Percentiles rank a stretch among this genome's conserved stretches.
Evolutionary conservation across 179 eudicot species (phyloP).

Genomic region (Heliamphora pulchella): DNA sequence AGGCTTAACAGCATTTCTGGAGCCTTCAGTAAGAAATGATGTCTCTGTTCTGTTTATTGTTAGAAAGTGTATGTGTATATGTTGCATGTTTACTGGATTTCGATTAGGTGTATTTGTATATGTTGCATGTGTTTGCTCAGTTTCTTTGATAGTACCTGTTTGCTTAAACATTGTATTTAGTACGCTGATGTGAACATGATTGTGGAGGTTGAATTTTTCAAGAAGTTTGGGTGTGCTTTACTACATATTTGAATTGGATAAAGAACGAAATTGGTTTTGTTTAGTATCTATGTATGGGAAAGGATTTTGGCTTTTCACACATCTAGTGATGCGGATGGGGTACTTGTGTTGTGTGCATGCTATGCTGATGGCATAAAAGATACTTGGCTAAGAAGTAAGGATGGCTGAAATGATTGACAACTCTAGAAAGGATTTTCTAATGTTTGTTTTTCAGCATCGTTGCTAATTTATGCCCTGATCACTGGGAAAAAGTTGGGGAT

Average conservation of each 20-base stretch:
- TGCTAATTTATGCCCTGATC: background rate
- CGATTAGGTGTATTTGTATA: background rate
- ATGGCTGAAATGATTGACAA: background rate
- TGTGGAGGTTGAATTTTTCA: background rate
- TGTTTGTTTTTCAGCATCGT: conserved; percentile 5
- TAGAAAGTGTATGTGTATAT: background rate
- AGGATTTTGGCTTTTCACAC: background rate
- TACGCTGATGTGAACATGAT: background rate
- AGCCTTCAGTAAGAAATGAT: conserved; percentile 73
- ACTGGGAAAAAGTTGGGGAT: background rate
- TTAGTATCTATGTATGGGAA: background rate
- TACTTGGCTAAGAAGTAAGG: background rate
- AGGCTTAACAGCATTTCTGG: conserved; percentile 90
- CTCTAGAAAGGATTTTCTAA: background rate
- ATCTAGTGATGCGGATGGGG: conserved; percentile 7
- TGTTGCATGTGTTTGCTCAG: background rate
- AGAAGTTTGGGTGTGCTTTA: background rate
- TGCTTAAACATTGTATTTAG: background rate
- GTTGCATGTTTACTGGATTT: too few relatives aligned
- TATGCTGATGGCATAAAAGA: background rate
- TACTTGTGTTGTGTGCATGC: background rate
- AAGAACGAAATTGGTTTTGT: background rate
- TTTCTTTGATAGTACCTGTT: background rate
- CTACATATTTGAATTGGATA: background rate
- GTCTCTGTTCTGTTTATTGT: background rate